Percentiles rank a stretch among this genome's conserved stretches.
These are phyloP conservation scores for Passalora sequoiae DNA, from an alignment of 2,329 filamentous ascomycete genomes.

Conservation along the genomic window DNA sequence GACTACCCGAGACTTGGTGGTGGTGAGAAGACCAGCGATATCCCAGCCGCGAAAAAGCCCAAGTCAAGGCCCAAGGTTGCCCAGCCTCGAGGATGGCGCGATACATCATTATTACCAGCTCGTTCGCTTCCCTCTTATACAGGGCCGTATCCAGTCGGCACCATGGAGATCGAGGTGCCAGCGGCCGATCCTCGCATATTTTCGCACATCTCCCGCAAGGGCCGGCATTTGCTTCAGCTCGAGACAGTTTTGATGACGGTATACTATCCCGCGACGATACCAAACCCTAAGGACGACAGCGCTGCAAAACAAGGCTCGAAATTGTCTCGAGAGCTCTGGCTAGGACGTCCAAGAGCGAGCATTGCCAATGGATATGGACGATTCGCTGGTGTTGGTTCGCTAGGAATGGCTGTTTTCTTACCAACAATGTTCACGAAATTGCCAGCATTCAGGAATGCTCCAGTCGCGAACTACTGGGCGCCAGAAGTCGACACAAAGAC, in stretches of 20 bases:
- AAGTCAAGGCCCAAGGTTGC: too few relatives aligned
- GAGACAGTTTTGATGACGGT: constrained; percentile 60
- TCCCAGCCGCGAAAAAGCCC: too few relatives aligned
- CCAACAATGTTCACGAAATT: constrained; percentile 61
- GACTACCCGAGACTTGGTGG: too few relatives aligned
- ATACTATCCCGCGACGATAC: constrained; percentile 55
- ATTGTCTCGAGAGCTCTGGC: constrained; percentile 56
- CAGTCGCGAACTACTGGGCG: constrained; percentile 51
- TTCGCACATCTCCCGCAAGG: constrained; percentile 47
- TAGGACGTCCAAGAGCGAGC: constrained; percentile 53
- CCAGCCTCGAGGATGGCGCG: constrained; percentile 45
- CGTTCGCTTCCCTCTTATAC: constrained; percentile 47
- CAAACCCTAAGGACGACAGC: constrained; percentile 32
- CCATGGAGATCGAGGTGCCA: constrained; percentile 54
- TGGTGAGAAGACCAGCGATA: too few relatives aligned
- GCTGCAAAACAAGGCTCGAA: constrained; percentile 25
- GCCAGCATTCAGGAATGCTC: constrained; percentile 58
- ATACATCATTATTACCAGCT: constrained; percentile 43
- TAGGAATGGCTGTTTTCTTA: constrained; percentile 51
- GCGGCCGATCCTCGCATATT: constrained; percentile 45
- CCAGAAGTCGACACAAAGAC: constrained; percentile 38
- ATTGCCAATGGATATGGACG: constrained; percentile 59
- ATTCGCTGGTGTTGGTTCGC: constrained; percentile 50
- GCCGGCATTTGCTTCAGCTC: constrained; percentile 46
- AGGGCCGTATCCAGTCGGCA: constrained; percentile 49